Evolutionary conservation across 2,329 filamentous ascomycete species (phyloP).

Genomic region (Chaetomium globosum): DNA sequence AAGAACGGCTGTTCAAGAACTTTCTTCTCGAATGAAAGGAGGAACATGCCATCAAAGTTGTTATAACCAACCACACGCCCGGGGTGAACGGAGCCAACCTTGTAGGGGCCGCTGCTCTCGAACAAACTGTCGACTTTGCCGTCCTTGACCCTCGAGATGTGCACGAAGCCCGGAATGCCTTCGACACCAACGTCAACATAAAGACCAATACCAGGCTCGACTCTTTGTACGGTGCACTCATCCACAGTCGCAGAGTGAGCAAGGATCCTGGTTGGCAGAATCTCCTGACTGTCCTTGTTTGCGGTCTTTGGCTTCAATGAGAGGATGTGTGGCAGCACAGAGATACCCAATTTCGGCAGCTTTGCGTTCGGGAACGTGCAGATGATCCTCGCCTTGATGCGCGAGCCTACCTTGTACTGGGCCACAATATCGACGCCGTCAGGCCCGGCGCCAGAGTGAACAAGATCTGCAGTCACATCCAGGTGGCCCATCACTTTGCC

Average conservation of each 20-base stretch:
- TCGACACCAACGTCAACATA: constrained; percentile 73
- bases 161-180: constrained; percentile 80
- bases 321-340: constrained; percentile 80
- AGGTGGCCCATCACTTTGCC: constrained; percentile 92
- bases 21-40: constrained; percentile 79
- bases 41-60: constrained; percentile 79
- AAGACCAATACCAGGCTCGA: constrained; percentile 78
- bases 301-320: constrained; percentile 57
- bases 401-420: constrained; percentile 80
- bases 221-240: constrained; percentile 75
- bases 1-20: constrained; percentile 87
- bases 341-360: constrained; percentile 82
- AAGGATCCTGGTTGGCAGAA: constrained; percentile 60
- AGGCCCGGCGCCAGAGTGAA: constrained; percentile 80
- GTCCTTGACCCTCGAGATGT: constrained; percentile 91
- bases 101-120: constrained; percentile 74
- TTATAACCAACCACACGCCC: constrained; percentile 87
- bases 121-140: constrained; percentile 84
- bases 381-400: constrained; percentile 82
- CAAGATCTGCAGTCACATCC: constrained; percentile 84
- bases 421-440: constrained; percentile 70
- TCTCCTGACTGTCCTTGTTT: constrained; percentile 47
- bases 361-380: constrained; percentile 82
- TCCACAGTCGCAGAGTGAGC: constrained; percentile 76
- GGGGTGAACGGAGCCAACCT: constrained; percentile 74